Evolutionary conservation across 768 basidiomycete species (phyloP), one percentile per base, ranked within the genome.

Genomic region (Cystobasidium tubakii): DNA sequence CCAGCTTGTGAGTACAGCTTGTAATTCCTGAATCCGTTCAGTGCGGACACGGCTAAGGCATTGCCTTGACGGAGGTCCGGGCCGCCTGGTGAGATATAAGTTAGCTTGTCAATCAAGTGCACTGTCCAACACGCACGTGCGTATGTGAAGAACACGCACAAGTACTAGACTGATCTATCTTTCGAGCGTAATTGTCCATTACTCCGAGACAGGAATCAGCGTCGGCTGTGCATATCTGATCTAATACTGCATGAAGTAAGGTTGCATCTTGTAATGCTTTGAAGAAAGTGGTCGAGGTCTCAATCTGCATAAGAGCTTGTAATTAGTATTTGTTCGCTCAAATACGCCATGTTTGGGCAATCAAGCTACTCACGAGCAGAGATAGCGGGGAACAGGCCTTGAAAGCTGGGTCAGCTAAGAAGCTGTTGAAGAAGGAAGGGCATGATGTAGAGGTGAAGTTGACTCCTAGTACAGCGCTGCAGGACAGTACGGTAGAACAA

Each of bases 151-250:
- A 50, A 25, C n/a, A 33, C 66, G 7, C 29, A 67, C 91, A 92
- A 0, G 83, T 81, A 0, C 79, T 77, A 76, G 84, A 80, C 19
- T 91, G 80, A 21, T 69, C 64, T 44, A 79, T 77, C 36, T 81
- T 76, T 0, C 81, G 78, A 1, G 86, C 85, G 79, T 88, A 89
- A 84, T 85, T 86, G 6, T 78, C 83, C 87, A 93, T 90, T 76
- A 88, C 89, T 33, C 81, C 76, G n/a, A 81, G 76, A 77, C 91
- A 93, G 17, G 82, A 79, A 1, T 80, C 78, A 0, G 81, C 78
- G 19, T 79, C 81, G 6, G 89, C 89, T 77, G 90, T 88, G 80
- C 91, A 93, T 0, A 88, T 90, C 1, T 89, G 89, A 88, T 89
- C 90, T 7, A 92, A 78, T 63, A 90, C 83, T 10, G 83, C 80